Conservation (phyloP, 768 basidiomycete species). For the Leccinum arenicola region DNA sequence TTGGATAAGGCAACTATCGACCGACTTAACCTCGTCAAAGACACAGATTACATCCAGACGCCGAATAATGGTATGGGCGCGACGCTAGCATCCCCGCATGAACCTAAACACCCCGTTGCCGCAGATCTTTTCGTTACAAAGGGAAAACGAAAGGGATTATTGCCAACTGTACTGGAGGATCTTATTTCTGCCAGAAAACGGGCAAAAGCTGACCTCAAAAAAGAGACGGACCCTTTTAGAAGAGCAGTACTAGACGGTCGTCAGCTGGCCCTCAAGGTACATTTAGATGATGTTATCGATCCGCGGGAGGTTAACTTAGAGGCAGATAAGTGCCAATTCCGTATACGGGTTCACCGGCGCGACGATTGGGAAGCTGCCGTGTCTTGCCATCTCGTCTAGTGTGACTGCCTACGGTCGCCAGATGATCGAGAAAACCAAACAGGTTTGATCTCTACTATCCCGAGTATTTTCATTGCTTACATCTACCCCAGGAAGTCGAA, state of each 20-base stretch:
- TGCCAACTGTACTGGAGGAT: conserved; percentile 92
- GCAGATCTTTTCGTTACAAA: conserved; percentile 83
- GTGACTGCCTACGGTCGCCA: conserved; percentile 95
- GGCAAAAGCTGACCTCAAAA: conserved; percentile 94
- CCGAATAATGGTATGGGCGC: conserved; percentile 81
- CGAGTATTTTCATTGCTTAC: not conserved
- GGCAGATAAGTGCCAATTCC: conserved; percentile 94
- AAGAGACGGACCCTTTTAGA: conserved; percentile 95
- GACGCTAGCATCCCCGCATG: not conserved
- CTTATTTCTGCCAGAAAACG: conserved; percentile 90
- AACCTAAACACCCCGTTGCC: not conserved
- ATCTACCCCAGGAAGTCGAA: conserved; percentile 69
- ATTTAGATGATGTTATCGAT: not conserved
- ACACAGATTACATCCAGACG: conserved; percentile 89
- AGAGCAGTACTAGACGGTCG: conserved; percentile 97
- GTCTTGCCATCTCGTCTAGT: conserved; percentile 93
- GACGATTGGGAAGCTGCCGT: conserved; percentile 94
- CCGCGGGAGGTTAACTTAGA: conserved; percentile 1
- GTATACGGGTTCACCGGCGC: conserved; percentile 99
- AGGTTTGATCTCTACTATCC: conserved; percentile 40
- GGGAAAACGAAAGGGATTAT: conserved; percentile 75
- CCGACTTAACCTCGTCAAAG: conserved; percentile 72
- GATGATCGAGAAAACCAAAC: conserved; percentile 98
- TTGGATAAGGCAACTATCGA: conserved; percentile 78
- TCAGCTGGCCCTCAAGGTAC: conserved; percentile 91